These are phyloP conservation scores for Alternaria ethzedia DNA, from an alignment of 2,329 filamentous ascomycete species.

Conservation along the genomic window DNA sequence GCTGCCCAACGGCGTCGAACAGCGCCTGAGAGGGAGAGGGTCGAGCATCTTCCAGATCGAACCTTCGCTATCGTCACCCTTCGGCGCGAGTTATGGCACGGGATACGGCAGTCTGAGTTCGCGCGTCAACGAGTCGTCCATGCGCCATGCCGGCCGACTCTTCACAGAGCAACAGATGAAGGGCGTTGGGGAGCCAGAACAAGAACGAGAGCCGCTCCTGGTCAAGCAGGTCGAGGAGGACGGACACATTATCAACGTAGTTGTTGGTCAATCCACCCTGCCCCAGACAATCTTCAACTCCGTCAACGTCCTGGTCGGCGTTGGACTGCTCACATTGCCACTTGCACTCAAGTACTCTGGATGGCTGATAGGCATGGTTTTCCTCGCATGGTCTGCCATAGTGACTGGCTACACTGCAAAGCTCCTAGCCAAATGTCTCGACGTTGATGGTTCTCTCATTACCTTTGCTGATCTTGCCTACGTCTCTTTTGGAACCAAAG, in stretches of 20 bases:
- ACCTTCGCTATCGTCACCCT: conserved; percentile 67
- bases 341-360: conserved; percentile 86
- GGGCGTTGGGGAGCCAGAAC: conserved; percentile 51
- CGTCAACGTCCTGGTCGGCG: conserved; percentile 88
- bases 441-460: conserved; percentile 82
- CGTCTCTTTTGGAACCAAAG: conserved; percentile 83
- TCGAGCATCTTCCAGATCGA: conserved; percentile 58
- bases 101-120: conserved; percentile 66
- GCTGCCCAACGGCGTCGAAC: conserved; percentile 35
- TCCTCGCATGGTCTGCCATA: conserved; percentile 74
- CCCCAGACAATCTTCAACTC: conserved; percentile 97
- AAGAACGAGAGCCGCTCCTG: conserved; percentile 72
- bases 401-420: conserved; percentile 87
- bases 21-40: conserved; percentile 41
- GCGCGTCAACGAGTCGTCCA: conserved; percentile 62
- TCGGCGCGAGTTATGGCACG: conserved; percentile 74
- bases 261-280: conserved; percentile 92
- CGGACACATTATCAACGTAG: conserved; percentile 81
- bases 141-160: conserved; percentile 61
- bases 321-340: conserved; percentile 87
- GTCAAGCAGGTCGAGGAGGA: conserved; percentile 86
- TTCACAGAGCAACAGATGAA: conserved; percentile 56
- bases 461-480: conserved; percentile 95
- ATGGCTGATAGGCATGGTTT: conserved; percentile 81
- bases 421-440: conserved; percentile 84